Evolutionary conservation across 2,329 filamentous ascomycete species (phyloP), one percentile per base, ranked within the genome.

Genomic region (Daldinia sp.): DNA sequence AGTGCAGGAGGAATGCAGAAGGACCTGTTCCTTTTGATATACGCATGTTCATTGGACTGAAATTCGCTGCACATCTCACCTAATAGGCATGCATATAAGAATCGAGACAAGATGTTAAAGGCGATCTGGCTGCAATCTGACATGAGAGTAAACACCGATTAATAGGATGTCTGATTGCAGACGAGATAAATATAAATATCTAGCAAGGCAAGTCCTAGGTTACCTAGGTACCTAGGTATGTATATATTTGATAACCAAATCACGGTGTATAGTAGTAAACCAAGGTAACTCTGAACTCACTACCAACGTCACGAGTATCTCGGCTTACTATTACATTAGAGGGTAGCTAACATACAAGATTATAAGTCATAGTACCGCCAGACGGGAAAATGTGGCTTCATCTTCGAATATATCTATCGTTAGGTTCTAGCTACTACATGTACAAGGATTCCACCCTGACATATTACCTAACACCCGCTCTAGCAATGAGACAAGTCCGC

Each of bases 1-100:
- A 5, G 12, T 58, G 56, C 60, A 63, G 56, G 42, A 65, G 56
- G 67, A 58, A 55, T 55, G 63, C 63, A 65, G 58, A 37, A 69
- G 60, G 59, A 60, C 50, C 28, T 39, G 39, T 60, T 69, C 63
- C 67, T 65, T 65, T 63, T 63, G 42, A 35, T 55, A 54, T 44
- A 65, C 54, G 46, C 26, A 59, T 6, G 55, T 60, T 54, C 54
- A 18, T 60, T 59, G 23, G 44, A 62, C 48, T 50, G n/a, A 55
- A 42, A 60, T 56, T n/a, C 42, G 42, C 42, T 53, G 42, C 28
- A 41, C 35, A 53, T 46, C 42, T 46, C 42, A 46, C 44, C 10
- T 48, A 13, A 48, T 15, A 20, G 18, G 15, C 23, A 23, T 50
- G 15, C 23, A 23, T 50, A 50, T 42, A 50, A 28, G 44, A 26